A percentile compares a stretch with the other conserved stretches of the same genome.
Evolutionary conservation across 257 asterid genomes (phyloP).

Genomic region (Jaltomata sinuosa): DNA sequence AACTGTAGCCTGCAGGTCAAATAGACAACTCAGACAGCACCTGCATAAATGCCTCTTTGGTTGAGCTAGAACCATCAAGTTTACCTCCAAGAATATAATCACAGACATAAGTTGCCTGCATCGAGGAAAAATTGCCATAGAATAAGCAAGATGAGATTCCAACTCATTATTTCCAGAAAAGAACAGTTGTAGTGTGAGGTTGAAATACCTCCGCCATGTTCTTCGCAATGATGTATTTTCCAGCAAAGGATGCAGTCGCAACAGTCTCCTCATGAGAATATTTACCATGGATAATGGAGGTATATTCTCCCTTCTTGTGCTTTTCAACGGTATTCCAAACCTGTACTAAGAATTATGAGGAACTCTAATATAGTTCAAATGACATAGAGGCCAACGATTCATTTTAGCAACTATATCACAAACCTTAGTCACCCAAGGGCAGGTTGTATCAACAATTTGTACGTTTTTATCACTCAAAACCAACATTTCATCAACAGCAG

Average conservation of each 20-base stretch:
- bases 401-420: background rate
- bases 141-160: background rate
- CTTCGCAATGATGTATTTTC: conserved; percentile 76
- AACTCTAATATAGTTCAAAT: background rate
- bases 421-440: conserved; percentile 99
- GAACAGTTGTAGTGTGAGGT: background rate
- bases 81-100: conserved; percentile 54
- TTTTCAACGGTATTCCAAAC: conserved; percentile 93
- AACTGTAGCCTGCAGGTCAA: background rate
- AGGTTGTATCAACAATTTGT: conserved; percentile 95
- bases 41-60: conserved; percentile 90
- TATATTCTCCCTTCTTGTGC: conserved; percentile 94
- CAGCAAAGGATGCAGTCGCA: conserved; percentile 99
- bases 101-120: conserved; percentile 89
- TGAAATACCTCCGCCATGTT: conserved; percentile 76
- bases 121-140: background rate
- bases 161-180: background rate
- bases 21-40: conserved; percentile 22
- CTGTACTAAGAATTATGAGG: conserved; percentile 22
- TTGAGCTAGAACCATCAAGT: conserved; percentile 90
- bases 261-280: conserved; percentile 89
- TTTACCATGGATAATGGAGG: conserved; percentile 95
- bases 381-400: background rate
- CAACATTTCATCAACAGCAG: conserved; percentile 88
- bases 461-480: conserved; percentile 73